These are phyloP conservation scores for Boletus vermiculosoides DNA, from an alignment of 768 basidiomycete genomes.

Conservation along the genomic window DNA sequence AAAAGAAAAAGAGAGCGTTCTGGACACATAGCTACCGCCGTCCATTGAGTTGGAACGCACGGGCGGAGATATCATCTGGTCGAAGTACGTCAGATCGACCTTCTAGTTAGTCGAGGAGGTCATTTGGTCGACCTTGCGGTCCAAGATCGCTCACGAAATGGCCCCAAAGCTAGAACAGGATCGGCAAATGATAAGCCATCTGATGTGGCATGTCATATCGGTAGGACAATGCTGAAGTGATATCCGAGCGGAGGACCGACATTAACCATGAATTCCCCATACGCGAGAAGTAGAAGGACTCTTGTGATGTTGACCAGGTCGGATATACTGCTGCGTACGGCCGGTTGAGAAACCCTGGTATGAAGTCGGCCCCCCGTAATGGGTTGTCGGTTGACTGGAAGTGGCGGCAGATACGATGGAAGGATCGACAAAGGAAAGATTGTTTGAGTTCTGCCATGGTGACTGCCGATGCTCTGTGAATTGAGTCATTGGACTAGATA, in stretches of 20 bases:
- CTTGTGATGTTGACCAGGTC: slow-evolving; percentile 22
- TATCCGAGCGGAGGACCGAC: background rate
- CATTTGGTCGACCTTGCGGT: background rate
- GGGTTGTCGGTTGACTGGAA: slow-evolving; percentile 1
- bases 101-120: background rate
- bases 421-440: slow-evolving; percentile 18
- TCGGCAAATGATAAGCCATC: slow-evolving; percentile 12
- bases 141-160: slow-evolving; percentile 2
- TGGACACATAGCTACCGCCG: background rate
- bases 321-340: slow-evolving; percentile 14
- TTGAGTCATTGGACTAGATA: slow-evolving; percentile 8
- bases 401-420: slow-evolving; percentile 21
- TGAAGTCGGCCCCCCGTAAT: slow-evolving; percentile 8
- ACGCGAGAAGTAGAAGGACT: slow-evolving; percentile 19
- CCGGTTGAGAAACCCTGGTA: slow-evolving; percentile 15
- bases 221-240: background rate
- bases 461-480: slow-evolving; percentile 11
- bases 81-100: background rate
- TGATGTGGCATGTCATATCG: background rate
- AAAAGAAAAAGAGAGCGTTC: background rate
- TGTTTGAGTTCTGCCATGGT: slow-evolving; percentile 14
- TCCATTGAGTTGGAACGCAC: slow-evolving; percentile 9
- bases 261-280: slow-evolving; percentile 29
- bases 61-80: slow-evolving; percentile 2
- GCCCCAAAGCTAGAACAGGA: background rate